A percentile compares a stretch with the other conserved stretches of the same genome.
Evolutionary conservation across 495 filamentous ascomycete species (phyloP).

Genomic region (Aspergillus avenaceus): DNA sequence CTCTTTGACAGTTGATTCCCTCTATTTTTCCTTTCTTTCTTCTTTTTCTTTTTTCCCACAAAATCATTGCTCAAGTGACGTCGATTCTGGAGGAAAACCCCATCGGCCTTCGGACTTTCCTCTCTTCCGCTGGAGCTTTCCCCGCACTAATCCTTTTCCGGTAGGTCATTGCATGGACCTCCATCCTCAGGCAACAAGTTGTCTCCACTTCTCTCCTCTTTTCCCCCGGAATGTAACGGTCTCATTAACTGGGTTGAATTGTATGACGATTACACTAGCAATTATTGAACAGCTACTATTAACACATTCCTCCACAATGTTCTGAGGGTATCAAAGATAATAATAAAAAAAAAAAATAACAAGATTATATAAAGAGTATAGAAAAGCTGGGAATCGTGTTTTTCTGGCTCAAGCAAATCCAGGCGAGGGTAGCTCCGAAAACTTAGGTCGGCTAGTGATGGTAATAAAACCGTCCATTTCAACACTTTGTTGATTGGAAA

Average conservation of each 20-base stretch:
- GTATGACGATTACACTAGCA: too few relatives aligned
- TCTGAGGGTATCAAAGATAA: too few relatives aligned
- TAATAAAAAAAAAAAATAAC: too few relatives aligned
- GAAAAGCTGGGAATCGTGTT: too few relatives aligned
- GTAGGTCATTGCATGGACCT: neutral
- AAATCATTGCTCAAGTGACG: neutral
- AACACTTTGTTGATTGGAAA: conserved; percentile 10
- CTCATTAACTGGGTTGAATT: too few relatives aligned
- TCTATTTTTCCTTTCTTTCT: neutral
- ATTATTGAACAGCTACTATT: too few relatives aligned
- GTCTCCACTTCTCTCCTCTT: too few relatives aligned
- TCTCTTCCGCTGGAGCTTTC: neutral
- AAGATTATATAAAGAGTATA: too few relatives aligned
- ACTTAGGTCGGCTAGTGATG: conserved; percentile 9
- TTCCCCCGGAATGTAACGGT: too few relatives aligned
- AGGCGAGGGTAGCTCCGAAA: conserved; percentile 15
- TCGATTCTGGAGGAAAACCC: neutral
- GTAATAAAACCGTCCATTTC: conserved; percentile 11
- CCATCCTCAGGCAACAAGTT: neutral
- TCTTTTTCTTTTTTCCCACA: too few relatives aligned
- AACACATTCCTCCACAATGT: too few relatives aligned
- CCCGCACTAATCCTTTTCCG: conserved; percentile 6
- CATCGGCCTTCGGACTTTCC: conserved; percentile 6
- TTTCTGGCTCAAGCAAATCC: too few relatives aligned
- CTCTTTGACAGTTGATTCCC: neutral